Evolutionary conservation across 2,329 filamentous ascomycete species (phyloP).

Genomic region (Venturia asperata): DNA sequence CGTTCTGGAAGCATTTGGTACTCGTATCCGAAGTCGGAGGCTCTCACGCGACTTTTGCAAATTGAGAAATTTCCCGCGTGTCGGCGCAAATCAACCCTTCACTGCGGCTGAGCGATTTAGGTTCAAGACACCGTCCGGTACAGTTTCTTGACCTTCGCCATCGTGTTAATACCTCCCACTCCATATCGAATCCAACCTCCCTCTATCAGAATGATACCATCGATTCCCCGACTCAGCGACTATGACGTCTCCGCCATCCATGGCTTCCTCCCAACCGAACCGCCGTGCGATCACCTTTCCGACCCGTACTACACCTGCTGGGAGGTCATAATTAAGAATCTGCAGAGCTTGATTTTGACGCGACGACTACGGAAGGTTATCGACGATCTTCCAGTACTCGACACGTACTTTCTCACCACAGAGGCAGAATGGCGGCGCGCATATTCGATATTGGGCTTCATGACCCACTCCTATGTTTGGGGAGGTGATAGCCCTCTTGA

Average conservation of each 20-base stretch:
- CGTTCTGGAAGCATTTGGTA: neutral
- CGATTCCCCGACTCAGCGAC: conserved; percentile 20
- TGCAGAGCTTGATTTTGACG: conserved; percentile 80
- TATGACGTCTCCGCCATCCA: conserved; percentile 21
- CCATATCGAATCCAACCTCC: neutral
- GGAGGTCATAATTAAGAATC: conserved; percentile 78
- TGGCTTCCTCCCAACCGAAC: conserved; percentile 78
- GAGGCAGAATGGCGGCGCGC: conserved; percentile 88
- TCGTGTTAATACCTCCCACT: neutral
- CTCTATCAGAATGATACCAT: conserved; percentile 17
- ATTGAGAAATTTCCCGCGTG: neutral
- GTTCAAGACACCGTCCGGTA: neutral
- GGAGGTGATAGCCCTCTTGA: conserved; percentile 66
- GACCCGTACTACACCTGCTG: conserved; percentile 92
- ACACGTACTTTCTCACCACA: conserved; percentile 70
- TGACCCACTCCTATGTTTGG: conserved; percentile 86
- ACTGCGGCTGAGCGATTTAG: neutral
- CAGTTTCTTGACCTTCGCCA: neutral
- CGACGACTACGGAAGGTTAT: conserved; percentile 74
- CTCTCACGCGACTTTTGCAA: neutral
- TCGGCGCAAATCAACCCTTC: neutral
- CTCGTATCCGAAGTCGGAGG: neutral
- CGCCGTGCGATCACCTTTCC: conserved; percentile 72
- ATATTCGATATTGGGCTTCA: conserved; percentile 70
- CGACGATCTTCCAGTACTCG: conserved; percentile 74